Percentiles rank a stretch among this genome's conserved stretches.
Conservation (phyloP, 192 early-diverging fungal species). For the Coemansia sp. region DNA sequence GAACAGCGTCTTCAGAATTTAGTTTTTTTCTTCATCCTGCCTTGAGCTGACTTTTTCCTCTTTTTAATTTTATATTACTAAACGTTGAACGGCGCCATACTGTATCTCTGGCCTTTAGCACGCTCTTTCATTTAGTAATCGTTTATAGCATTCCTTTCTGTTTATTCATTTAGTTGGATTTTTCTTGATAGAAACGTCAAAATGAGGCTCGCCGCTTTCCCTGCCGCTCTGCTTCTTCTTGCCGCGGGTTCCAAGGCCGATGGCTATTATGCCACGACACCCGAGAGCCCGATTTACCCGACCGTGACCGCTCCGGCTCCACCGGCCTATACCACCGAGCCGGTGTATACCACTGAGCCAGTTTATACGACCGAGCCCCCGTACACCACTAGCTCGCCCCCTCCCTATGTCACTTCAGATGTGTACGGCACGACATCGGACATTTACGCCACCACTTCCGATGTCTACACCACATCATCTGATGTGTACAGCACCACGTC, state of each 20-base stretch:
- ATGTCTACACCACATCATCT: slow-evolving; percentile 6
- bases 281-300: neutral
- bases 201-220: slow-evolving; percentile 2
- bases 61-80: neutral
- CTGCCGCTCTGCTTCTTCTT: slow-evolving; percentile 3
- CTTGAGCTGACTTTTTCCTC: slow-evolving; percentile 7
- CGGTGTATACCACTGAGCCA: too few species aligned
- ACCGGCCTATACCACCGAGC: slow-evolving; percentile 4
- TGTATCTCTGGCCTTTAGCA: neutral
- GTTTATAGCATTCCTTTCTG: neutral
- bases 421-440: neutral
- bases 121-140: neutral
- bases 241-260: slow-evolving; percentile 6
- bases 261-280: slow-evolving; percentile 8
- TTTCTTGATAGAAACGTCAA: neutral
- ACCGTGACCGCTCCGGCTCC: neutral
- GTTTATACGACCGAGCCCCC: too few species aligned
- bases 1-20: neutral
- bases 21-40: neutral
- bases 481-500: neutral
- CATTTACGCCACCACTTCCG: slow-evolving; percentile 11
- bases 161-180: neutral
- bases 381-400: slow-evolving; percentile 8
- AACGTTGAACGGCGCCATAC: neutral
- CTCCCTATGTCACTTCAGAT: slow-evolving; percentile 3